Evolutionary conservation across 2,329 filamentous ascomycete species (phyloP).

Genomic region (Gnomoniopsis sp.): DNA sequence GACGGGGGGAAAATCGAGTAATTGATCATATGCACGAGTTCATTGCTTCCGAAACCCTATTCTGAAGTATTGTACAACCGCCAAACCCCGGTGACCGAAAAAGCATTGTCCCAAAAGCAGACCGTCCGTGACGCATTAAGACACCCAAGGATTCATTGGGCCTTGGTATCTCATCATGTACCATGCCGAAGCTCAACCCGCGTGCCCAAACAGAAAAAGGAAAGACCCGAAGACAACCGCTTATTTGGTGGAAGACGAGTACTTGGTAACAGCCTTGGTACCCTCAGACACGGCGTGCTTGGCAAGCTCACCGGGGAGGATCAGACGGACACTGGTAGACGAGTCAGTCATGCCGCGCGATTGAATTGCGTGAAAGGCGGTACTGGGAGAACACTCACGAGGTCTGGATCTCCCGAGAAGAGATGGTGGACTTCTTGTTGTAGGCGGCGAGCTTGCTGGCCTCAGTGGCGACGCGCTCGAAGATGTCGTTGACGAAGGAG

Average conservation of each 20-base stretch:
- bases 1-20: background rate
- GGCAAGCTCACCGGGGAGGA: conserved; percentile 96
- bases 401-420: conserved; percentile 98
- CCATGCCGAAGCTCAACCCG: conserved; percentile 53
- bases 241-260: conserved; percentile 99
- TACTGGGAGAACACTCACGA: conserved; percentile 54
- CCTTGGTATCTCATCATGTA: conserved; percentile 54
- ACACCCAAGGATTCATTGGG: conserved; percentile 46
- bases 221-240: conserved; percentile 37
- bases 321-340: conserved; percentile 71
- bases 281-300: conserved; percentile 99
- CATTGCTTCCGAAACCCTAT: conserved; percentile 59
- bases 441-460: conserved; percentile 98
- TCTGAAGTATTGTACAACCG: conserved; percentile 71
- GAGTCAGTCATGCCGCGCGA: background rate
- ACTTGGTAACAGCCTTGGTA: conserved; percentile 99
- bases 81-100: conserved; percentile 67
- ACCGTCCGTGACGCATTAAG: conserved; percentile 74
- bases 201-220: conserved; percentile 52
- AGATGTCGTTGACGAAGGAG: conserved; percentile 99
- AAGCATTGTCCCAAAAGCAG: conserved; percentile 59
- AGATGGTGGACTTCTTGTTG: conserved; percentile 99
- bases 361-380: conserved; percentile 44
- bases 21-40: conserved; percentile 57
- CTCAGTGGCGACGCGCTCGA: conserved; percentile 98